Base-by-base conservation (phyloP, 2,329 filamentous ascomycete genomes). In the Monilinia polystroma region DNA sequence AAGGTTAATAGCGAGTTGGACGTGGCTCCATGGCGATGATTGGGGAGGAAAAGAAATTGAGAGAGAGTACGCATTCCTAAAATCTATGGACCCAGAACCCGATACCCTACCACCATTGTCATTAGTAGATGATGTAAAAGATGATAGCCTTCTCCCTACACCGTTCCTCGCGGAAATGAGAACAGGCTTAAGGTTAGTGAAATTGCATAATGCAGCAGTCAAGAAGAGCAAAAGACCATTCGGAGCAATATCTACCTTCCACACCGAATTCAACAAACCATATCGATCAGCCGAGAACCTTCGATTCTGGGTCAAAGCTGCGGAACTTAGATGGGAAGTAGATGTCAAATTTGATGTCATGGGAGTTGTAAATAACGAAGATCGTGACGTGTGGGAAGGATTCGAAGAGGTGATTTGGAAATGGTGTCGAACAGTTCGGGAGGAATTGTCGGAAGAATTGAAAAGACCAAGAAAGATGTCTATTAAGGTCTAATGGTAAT, bases 261-360 rank as follows among this genome's bases (percentile, higher is more conserved):
- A 98, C 77, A 89, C 88, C n/a, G 93, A 99, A 77, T 94, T 95
- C 12, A 89, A 87, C 68, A 98, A 98, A 79, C 95, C 95, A 0
- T 99, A 99, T 77, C 90, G 95, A 59, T 89, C 89, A 70, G 92
- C 93, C 3, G 95, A 99, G 73, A 99, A 99, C 77, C 83, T 99
- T 69, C 87, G 93, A 52, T 99, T 90, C 81, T 99, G 95, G 94
- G 86, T 91, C 79, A 99, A 99, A 81, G 95, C 94, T 1, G 93
- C 93, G 10, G 93, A 99, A 80, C 83, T 98, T 67, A 87, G 95
- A 66, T 99, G 94, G 89, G 95, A 98, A 79, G 86, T 93, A 51
- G 85, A 90, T 72, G 82, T 98, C 63, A 86, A 89, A 70, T 84
- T 97, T 64, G 92, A 97, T 75, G 92, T 94, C 29, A 89, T 96